Conservation (phyloP, 257 asterid genomes). For the Echites panduratus region DNA sequence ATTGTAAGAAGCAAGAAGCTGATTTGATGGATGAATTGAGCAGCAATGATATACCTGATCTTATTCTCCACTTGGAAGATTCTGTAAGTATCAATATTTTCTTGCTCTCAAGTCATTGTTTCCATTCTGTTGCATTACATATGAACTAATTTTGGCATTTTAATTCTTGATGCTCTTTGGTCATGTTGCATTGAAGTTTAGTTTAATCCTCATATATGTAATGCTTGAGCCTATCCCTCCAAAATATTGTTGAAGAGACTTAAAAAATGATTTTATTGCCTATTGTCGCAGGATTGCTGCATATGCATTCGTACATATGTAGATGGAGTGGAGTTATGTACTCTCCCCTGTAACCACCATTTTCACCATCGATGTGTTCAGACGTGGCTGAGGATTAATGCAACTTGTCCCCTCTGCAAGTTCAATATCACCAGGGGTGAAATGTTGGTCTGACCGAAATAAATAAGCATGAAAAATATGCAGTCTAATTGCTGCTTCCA, state of each 20-base stretch:
- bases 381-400: conserved; percentile 82
- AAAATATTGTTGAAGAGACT: not conserved
- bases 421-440: conserved; percentile 60
- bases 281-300: conserved; percentile 70
- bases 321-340: conserved; percentile 71
- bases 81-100: conserved; percentile 45
- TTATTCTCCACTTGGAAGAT: conserved; percentile 66
- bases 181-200: not conserved
- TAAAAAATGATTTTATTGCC: not conserved
- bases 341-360: conserved; percentile 89
- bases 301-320: conserved; percentile 71
- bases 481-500: not conserved
- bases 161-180: not conserved
- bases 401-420: conserved; percentile 93
- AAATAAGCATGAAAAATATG: not conserved
- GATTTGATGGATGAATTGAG: conserved; percentile 20
- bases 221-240: not conserved
- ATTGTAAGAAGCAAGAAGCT: conserved; percentile 31
- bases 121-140: not conserved
- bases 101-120: not conserved
- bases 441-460: conserved; percentile 34
- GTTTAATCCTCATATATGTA: no score
- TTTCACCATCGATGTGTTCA: conserved; percentile 73
- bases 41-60: conserved; percentile 33
- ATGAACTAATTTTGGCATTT: not conserved